A percentile compares a stretch with the other conserved stretches of the same genome.
Evolutionary conservation across 768 basidiomycete genomes (phyloP).

Genomic region (Suillus brevipes): DNA sequence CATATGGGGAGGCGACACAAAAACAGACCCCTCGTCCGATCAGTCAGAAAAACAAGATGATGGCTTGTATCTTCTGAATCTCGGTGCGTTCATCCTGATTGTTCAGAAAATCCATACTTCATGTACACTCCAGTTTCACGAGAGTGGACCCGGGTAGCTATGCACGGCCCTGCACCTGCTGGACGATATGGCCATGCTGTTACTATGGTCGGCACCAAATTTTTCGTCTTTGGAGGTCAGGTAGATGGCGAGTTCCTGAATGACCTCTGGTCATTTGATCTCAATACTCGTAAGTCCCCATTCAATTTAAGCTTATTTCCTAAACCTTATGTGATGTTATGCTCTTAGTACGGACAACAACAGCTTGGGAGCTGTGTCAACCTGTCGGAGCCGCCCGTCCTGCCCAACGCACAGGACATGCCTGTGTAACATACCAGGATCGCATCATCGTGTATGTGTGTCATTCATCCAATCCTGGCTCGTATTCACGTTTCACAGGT

Average conservation of each 20-base stretch:
- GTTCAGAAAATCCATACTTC: background rate
- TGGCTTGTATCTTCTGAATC: conserved; percentile 88
- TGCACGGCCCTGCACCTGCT: conserved; percentile 72
- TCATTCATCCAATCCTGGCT: conserved; percentile 16
- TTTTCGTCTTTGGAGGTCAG: conserved; percentile 96
- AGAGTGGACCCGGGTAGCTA: conserved; percentile 91
- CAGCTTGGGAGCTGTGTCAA: conserved; percentile 81
- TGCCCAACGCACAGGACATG: conserved; percentile 89
- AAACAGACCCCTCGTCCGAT: conserved; percentile 63
- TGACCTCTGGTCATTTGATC: conserved; percentile 94
- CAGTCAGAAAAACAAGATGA: conserved; percentile 84
- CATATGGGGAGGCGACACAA: conserved; percentile 98
- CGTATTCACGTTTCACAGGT: conserved; percentile 49
- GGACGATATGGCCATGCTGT: conserved; percentile 97
- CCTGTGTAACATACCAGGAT: conserved; percentile 80
- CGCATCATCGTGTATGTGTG: conserved; percentile 76
- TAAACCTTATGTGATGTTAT: conserved; percentile 10
- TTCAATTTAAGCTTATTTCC: background rate
- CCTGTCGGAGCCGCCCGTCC: conserved; percentile 60
- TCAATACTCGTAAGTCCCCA: conserved; percentile 77
- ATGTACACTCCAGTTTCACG: conserved; percentile 62
- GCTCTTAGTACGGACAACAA: conserved; percentile 72
- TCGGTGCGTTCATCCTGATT: conserved; percentile 58
- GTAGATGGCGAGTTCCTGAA: conserved; percentile 93
- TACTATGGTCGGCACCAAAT: conserved; percentile 86